phyloP scores from a whole-genome alignment of 2,329 filamentous ascomycete genomes.

The Fusarium continuum region DNA sequence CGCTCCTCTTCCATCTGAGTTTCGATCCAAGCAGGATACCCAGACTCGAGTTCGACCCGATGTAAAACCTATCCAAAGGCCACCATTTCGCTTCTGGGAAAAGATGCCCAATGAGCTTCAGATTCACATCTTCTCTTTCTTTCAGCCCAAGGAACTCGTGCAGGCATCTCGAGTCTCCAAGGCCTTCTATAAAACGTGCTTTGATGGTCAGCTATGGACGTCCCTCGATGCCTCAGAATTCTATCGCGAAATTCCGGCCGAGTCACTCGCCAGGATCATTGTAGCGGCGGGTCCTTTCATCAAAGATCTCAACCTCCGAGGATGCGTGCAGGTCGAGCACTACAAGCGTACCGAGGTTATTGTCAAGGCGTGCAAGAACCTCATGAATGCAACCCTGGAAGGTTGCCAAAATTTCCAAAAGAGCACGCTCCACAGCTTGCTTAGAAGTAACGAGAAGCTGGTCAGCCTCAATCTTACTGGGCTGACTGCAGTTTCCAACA shows the following conservation, averaged over 20 bases:
- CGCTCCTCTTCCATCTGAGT: constrained; percentile 70
- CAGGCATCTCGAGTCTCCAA: constrained; percentile 80
- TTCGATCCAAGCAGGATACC: constrained; percentile 56
- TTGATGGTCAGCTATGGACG: constrained; percentile 94
- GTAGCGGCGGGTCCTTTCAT: constrained; percentile 87
- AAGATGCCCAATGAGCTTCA: constrained; percentile 85
- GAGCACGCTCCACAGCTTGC: constrained; percentile 79
- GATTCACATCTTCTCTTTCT: constrained; percentile 77
- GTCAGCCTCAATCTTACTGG: constrained; percentile 89
- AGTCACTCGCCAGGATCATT: constrained; percentile 86
- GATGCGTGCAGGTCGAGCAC: constrained; percentile 88
- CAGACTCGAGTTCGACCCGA: constrained; percentile 29
- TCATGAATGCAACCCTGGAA: constrained; percentile 88
- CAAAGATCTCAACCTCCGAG: constrained; percentile 87
- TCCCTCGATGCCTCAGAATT: constrained; percentile 85
- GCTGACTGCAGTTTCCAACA: constrained; percentile 80
- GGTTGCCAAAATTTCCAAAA: constrained; percentile 86
- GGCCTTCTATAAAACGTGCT: constrained; percentile 83
- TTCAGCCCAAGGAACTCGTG: constrained; percentile 83
- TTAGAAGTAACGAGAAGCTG: constrained; percentile 77
- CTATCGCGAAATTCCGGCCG: constrained; percentile 85
- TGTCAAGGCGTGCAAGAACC: constrained; percentile 84
- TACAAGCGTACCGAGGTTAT: constrained; percentile 80
- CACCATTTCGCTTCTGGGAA: constrained; percentile 75
- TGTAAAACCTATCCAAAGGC: constrained; percentile 42